Base-by-base conservation (phyloP, 2,329 filamentous ascomycete species). In the Pyrenophora graminea region DNA sequence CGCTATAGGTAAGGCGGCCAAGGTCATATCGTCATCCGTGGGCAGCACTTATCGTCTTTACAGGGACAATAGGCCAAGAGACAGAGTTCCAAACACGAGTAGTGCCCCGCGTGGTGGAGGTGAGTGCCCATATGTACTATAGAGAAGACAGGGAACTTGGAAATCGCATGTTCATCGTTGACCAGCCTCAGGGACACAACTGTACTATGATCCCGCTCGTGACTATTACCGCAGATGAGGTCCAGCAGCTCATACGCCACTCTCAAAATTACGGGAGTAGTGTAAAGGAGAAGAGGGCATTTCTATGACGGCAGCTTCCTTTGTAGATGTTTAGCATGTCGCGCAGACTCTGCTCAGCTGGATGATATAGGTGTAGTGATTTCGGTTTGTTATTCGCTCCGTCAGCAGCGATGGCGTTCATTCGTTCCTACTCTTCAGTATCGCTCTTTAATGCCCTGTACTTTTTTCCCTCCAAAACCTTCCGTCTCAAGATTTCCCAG, bases 1-100 rank as follows among this genome's bases (percentile, higher is more conserved):
- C 75, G 78, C n/a, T 79, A 76, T 54, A 58, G 63, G 63, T 66
- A 45, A 6, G 60, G 51, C 4, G 15, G 18, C 2, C 8, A n/a
- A 30, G 3, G 1, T 1, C 9, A 19, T n/a, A 4, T 25, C 25
- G 7, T 25, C 7, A 21, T 7, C 3, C 6, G 17, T 7, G 23
- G 23, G 18, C 10, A 32, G 25, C 32, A 6, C 49, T 56, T 36
- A 55, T 36, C 17, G 8, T 6, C 10, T 42, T 34, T 7, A 15
- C 21, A 73, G 77, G 45, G 76, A 77, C 52, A 64, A 66, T 36
- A 58, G 66, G 47, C 45, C 50, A 21, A 45, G 49, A 17, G 44
- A 51, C 12, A 52, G 54, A 15, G 1, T 40, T n/a, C 9, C 51
- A 21, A 40, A 51, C 37, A 39, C 27, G 21, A 31, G 6, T 10